These are phyloP conservation scores for Simplicillium aogashimaense DNA, from an alignment of 2,329 filamentous ascomycete genomes.

Conservation along the genomic window DNA sequence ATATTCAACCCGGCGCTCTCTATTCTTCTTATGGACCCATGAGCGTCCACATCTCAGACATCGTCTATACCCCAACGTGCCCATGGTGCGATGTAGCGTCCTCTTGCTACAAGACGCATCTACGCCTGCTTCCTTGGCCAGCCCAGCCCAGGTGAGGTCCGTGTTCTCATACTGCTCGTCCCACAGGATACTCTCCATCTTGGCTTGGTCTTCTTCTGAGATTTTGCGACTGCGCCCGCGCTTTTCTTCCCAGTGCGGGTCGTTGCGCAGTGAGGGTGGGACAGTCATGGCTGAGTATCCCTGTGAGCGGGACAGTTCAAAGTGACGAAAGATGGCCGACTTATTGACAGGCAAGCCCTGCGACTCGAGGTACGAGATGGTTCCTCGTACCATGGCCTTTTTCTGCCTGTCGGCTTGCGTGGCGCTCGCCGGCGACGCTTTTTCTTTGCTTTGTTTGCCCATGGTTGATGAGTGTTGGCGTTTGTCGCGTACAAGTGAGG, in stretches of 20 bases:
- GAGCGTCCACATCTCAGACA: conserved; percentile 20
- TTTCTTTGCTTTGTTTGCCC: no score
- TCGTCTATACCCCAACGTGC: conserved; percentile 23
- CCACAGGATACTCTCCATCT: conserved; percentile 27
- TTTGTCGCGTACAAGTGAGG: not conserved
- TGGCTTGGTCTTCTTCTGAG: conserved; percentile 20
- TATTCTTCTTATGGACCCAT: conserved; percentile 18
- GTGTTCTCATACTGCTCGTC: conserved; percentile 19
- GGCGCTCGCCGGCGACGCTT: conserved; percentile 18
- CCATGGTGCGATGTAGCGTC: conserved; percentile 26
- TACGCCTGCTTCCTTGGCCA: conserved; percentile 22
- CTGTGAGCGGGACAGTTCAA: conserved; percentile 25
- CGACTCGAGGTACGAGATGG: conserved; percentile 27
- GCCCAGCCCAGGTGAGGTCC: conserved; percentile 21
- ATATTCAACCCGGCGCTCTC: conserved; percentile 23
- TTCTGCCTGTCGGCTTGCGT: conserved; percentile 26
- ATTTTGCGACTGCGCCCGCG: conserved; percentile 24
- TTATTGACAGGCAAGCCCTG: conserved; percentile 27
- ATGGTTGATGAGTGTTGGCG: no score
- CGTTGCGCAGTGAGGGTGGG: conserved; percentile 21
- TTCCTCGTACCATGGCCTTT: conserved; percentile 27
- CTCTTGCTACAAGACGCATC: conserved; percentile 21
- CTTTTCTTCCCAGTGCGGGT: conserved; percentile 28
- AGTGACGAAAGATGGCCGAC: conserved; percentile 27
- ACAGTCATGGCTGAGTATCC: conserved; percentile 25